Conservation (phyloP, 2,329 filamentous ascomycete species). For the Neopestalotiopsis rosae region DNA sequence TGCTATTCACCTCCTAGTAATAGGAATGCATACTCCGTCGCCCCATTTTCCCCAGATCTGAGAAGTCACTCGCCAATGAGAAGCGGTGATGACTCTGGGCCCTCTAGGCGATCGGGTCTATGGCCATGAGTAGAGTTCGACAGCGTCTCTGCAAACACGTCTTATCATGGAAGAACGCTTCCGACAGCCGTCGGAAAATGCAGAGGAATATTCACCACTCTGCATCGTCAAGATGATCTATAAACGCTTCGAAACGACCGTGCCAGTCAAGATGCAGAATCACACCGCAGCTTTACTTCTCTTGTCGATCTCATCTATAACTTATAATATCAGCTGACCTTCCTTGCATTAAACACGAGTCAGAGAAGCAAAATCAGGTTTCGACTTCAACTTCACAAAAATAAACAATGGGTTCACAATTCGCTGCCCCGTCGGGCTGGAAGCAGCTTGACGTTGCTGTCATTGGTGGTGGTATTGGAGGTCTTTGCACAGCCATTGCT, state of each 20-base stretch:
- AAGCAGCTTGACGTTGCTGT: conserved; percentile 12
- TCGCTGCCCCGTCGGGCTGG: conserved; percentile 8
- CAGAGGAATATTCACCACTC: not conserved
- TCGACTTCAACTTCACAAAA: not conserved
- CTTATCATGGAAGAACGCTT: conserved; percentile 6
- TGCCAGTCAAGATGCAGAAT: not conserved
- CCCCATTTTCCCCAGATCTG: not conserved
- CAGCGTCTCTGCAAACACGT: not conserved
- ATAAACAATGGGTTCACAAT: conserved; percentile 11
- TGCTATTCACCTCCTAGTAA: not conserved
- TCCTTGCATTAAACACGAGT: not conserved
- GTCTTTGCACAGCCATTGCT: conserved; percentile 51
- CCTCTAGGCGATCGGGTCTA: not conserved
- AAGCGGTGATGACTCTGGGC: not conserved
- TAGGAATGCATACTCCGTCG: not conserved
- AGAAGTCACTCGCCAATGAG: not conserved
- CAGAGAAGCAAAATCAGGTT: not conserved
- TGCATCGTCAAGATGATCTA: not conserved
- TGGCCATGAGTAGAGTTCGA: not conserved
- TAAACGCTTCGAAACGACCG: conserved; percentile 5
- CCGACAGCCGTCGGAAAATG: conserved; percentile 14
- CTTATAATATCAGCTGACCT: not conserved
- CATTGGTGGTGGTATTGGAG: conserved; percentile 35
- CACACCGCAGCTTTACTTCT: conserved; percentile 6
- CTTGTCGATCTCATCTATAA: conserved; percentile 4